These are phyloP conservation scores for Alloteropsis semialata DNA, from an alignment of 176 grass and related monocot species.

Conservation along the genomic window DNA sequence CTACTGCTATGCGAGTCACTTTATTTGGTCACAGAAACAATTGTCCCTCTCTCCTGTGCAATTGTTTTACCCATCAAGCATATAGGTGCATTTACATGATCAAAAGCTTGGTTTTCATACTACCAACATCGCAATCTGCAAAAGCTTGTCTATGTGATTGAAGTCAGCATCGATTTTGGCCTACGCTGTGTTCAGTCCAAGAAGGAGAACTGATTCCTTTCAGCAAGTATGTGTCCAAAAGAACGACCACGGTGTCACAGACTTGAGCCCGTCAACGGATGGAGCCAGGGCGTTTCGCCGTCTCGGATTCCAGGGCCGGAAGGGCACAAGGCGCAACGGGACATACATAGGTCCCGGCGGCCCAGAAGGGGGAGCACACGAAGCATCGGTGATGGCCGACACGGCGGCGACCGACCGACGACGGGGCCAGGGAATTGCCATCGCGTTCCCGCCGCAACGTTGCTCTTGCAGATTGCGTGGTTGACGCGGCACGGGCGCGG, in stretches of 20 bases:
- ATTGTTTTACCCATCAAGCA: too few relatives aligned
- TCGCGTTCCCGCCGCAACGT: background rate
- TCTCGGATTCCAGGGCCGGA: constrained; percentile 8
- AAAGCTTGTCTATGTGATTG: too few relatives aligned
- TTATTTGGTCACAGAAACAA: too few relatives aligned
- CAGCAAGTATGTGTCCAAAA: background rate
- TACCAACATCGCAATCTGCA: too few relatives aligned
- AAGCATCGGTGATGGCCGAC: background rate
- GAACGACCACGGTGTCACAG: background rate
- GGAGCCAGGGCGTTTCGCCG: background rate
- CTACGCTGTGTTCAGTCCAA: too few relatives aligned
- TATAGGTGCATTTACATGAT: too few relatives aligned
- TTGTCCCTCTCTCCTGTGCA: too few relatives aligned
- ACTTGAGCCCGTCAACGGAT: background rate
- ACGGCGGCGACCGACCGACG: background rate
- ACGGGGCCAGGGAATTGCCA: background rate
- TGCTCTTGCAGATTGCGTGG: background rate
- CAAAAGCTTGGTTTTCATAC: too few relatives aligned
- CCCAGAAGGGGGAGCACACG: background rate
- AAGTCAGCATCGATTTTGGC: too few relatives aligned
- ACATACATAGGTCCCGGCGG: background rate
- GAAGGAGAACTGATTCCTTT: too few relatives aligned
- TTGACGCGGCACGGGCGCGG: constrained; percentile 19
- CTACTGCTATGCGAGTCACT: too few relatives aligned
- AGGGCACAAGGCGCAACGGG: constrained; percentile 23